Percentiles rank a stretch among this genome's conserved stretches.
Evolutionary conservation across 805 yeast genomes (phyloP).

Genomic region (Hanseniaspora nectarophila): DNA sequence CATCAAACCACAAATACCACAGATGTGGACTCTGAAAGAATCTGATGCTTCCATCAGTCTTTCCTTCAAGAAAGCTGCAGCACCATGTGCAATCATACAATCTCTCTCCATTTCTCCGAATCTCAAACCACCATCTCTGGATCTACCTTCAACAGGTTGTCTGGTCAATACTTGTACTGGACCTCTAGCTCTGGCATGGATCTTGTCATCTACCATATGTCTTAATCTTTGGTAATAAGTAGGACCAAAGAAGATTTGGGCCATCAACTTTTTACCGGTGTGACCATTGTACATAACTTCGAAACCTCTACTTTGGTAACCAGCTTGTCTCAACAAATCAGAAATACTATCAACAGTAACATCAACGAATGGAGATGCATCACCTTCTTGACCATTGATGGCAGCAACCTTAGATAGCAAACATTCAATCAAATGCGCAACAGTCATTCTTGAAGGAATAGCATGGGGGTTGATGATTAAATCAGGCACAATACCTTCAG

Average conservation of each 20-base stretch:
- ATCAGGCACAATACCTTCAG: conserved; percentile 95
- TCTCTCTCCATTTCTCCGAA: conserved; percentile 99
- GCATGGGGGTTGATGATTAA: conserved; percentile 97
- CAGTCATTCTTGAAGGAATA: conserved; percentile 99
- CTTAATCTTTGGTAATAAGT: conserved; percentile 96
- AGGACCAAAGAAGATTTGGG: conserved; percentile 98
- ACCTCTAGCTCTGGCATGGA: conserved; percentile 98
- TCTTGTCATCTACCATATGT: conserved; percentile 98
- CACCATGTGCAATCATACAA: conserved; percentile 99
- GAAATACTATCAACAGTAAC: conserved; percentile 97
- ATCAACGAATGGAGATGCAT: conserved; percentile 97
- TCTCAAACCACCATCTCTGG: conserved; percentile 97
- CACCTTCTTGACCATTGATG: conserved; percentile 93
- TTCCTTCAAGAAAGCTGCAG: conserved; percentile 95
- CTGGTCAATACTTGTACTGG: conserved; percentile 95
- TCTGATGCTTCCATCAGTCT: conserved; percentile 98
- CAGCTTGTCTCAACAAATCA: conserved; percentile 80
- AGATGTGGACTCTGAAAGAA: conserved; percentile 94
- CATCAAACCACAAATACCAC: conserved; percentile 98
- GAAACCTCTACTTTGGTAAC: conserved; percentile 95
- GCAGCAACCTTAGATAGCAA: conserved; percentile 88
- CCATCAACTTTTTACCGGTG: conserved; percentile 95
- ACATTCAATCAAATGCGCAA: conserved; percentile 98
- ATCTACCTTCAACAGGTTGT: conserved; percentile 98
- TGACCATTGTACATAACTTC: conserved; percentile 98